Evolutionary conservation across 768 basidiomycete genomes (phyloP), one percentile per base, ranked within the genome.

Genomic region (Ephemerocybe angulata): DNA sequence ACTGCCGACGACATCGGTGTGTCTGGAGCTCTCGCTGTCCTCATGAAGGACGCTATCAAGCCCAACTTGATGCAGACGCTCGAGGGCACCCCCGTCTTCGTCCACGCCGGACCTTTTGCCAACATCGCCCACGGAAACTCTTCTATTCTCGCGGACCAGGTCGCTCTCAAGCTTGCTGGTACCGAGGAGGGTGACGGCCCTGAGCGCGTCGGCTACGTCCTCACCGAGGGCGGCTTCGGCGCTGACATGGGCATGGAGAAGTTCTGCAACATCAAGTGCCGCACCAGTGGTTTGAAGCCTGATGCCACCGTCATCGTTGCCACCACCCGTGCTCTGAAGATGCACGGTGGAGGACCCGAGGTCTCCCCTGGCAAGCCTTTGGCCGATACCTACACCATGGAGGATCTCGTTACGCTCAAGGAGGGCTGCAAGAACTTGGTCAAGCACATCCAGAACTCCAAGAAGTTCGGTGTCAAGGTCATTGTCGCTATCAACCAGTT

Each of bases 171-270:
- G 74, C 86, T 99, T 24, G 96, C 93, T 17, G 96, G 96, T 56
- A 89, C 88, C 15, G 97, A 98, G 69, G 83, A 90, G 59, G 96
- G 95, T 53, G 95, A 98, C 63, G 74, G 83, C 1, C 60, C 87
- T 4, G 85, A 87, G 52, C 85, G 87, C 46, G 84, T 87, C 42
- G 96, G 96, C 37, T 99, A 97, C 64, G 96, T 98, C 56, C 83
- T 99, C 61, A 99, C 96, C 27, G 96, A 99, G 73, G 95, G 93
- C 65, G 96, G 96, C 41, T 99, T 98, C 72, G 96, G 96, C 54
- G 95, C 96, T 21, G 96, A 99, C 69, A 99, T 98, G 86, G 96
- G 93, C 35, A 92, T 95, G 92, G 93, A 94, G 74, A 97, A 99
- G 72, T 99, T 98, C 81, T 98, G 93, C 80, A 98, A 98, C 73